Base-by-base conservation (phyloP, 345 rosid genomes). In the Arabis alpina region DNA sequence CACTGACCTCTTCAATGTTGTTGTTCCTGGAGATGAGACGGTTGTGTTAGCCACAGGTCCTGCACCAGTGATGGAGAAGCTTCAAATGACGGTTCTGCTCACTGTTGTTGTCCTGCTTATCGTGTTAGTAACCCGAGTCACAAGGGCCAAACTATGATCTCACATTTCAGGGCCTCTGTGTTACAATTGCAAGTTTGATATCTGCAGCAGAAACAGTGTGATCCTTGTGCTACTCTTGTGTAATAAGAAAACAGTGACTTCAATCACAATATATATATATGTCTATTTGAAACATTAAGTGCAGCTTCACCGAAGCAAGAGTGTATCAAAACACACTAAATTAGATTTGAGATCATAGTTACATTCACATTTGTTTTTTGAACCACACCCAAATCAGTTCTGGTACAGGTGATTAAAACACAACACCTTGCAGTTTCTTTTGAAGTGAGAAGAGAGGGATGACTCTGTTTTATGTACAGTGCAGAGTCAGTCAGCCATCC, bases 51-150 rank as follows among this genome's bases (percentile, higher is more conserved):
- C 62, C 24, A 81, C 80, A 66, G 59, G 74, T 11, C 41, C 53
- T 40, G 76, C 75, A 14, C 82, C 85, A 0, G 78, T 85, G 11
- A 84, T 85, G 73, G 83, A 87, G 64, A 88, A 80, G 79, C 82
- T 94, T 66, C 82, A 87, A 50, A 74, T 78, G 60, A 86, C 96
- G 12, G 86, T 91, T 76, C 71, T 89, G 75, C 82, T 94, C 10
- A 69, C 96, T 3, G 69, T 88, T 19, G 63, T 87, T 76, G 92
- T 89, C 36, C 76, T 94, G 57, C 76, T 94, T 84, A 64, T 88
- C 8, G 96, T 94, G 80, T 86, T 81, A 8, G 86, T 85, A 67
- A 70, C 80, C 61, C 87, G 95, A 83, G 84, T 70, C 52, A 67
- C 49, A 4, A 70, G 66, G 63, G 85, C 80, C 70, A 43, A 62